A percentile compares a stretch with the other conserved stretches of the same genome.
These are phyloP conservation scores for Tinospora cordifolia DNA, from an alignment of 164 flowering plant genomes.

Conservation along the genomic window DNA sequence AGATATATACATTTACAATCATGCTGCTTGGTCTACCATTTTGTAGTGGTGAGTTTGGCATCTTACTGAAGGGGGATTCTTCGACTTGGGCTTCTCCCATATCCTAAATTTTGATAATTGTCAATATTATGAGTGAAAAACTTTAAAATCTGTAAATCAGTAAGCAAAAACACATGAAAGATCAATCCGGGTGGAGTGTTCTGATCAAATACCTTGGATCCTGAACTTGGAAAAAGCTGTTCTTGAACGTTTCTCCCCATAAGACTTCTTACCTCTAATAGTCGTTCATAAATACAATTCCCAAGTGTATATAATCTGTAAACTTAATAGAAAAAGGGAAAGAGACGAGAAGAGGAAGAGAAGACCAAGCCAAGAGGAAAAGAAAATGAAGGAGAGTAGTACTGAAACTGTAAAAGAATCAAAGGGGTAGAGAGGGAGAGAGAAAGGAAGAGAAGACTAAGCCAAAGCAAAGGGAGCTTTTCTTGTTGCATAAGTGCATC, in stretches of 20 bases:
- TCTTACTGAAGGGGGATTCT: conserved; percentile 24
- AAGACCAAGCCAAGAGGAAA: too few relatives aligned
- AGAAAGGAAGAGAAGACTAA: too few relatives aligned
- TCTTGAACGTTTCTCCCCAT: conserved; percentile 26
- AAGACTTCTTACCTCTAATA: neutral
- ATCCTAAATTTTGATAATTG: conserved; percentile 20
- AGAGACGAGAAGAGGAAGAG: conserved; percentile 4
- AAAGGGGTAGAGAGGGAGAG: too few relatives aligned
- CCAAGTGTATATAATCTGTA: neutral
- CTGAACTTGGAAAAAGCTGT: conserved; percentile 19
- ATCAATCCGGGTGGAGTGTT: neutral
- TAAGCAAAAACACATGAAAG: neutral
- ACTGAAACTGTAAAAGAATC: too few relatives aligned
- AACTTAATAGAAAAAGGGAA: neutral
- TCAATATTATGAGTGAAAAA: conserved; percentile 2
- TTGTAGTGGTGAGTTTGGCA: conserved; percentile 31
- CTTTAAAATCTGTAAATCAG: neutral
- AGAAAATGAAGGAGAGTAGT: too few relatives aligned
- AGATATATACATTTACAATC: conserved; percentile 53
- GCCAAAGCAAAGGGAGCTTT: neutral
- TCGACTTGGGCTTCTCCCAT: conserved; percentile 26
- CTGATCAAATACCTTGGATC: conserved; percentile 27
- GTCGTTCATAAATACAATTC: conserved; percentile 7
- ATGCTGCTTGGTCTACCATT: conserved; percentile 52
- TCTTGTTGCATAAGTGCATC: conserved; percentile 19